Conservation (phyloP, 176 grass and related monocot species). For the Aegilops sharonensis region DNA sequence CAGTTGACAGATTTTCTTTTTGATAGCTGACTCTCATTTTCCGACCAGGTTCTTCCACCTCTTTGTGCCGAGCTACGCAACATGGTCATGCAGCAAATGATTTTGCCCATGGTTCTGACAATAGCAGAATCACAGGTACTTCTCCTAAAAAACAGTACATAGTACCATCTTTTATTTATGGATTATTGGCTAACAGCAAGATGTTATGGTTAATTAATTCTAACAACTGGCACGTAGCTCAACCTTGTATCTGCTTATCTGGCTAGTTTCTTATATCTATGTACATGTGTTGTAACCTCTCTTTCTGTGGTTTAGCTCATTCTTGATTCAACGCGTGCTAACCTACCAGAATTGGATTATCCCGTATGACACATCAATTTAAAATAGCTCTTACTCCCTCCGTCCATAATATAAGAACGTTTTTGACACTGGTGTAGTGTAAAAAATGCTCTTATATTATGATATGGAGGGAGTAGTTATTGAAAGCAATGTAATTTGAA, state of each 20-base stretch:
- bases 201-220: neutral
- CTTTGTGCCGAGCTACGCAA: conserved; percentile 96
- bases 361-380: neutral
- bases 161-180: neutral
- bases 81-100: conserved; percentile 98
- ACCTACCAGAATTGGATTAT: neutral
- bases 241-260: neutral
- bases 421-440: no score
- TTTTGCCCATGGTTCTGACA: conserved; percentile 97
- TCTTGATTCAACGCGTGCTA: neutral
- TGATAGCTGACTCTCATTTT: conserved; percentile 40
- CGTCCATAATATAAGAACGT: no score
- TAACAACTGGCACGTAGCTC: neutral
- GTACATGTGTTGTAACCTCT: neutral
- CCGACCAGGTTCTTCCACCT: conserved; percentile 86
- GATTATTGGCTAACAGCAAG: neutral
- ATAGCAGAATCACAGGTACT: conserved; percentile 91
- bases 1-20: conserved; percentile 10
- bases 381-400: neutral
- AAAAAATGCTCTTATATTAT: no score
- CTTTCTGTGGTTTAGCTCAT: neutral
- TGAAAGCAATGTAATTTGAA: conserved; percentile 18
- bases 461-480: neutral
- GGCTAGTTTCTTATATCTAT: conserved; percentile 8
- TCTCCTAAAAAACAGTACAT: conserved; percentile 5